Conservation (phyloP, 2,329 filamentous ascomycete species). For the Exophiala phaeomuriformis region DNA sequence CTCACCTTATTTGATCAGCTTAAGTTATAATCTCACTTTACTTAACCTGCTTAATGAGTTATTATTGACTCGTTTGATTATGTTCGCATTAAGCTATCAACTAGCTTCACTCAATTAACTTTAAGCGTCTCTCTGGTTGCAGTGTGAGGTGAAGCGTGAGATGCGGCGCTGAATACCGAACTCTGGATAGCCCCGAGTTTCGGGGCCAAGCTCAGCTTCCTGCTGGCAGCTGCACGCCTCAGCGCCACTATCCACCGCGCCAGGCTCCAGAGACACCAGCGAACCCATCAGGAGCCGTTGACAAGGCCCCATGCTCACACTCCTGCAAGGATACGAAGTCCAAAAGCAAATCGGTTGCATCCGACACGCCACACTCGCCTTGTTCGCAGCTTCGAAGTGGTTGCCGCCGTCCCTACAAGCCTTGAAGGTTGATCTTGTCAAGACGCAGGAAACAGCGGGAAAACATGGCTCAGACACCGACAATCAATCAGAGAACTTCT, state of each 20-base stretch:
- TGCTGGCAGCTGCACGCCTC: neutral
- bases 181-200: too few relatives aligned
- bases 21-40: too few relatives aligned
- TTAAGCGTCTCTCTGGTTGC: too few relatives aligned
- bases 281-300: neutral
- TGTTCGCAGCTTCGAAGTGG: neutral
- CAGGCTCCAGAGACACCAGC: neutral
- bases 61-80: too few relatives aligned
- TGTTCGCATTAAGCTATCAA: too few relatives aligned
- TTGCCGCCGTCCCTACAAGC: neutral
- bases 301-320: neutral
- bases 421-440: neutral
- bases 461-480: neutral
- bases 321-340: neutral
- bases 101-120: too few relatives aligned
- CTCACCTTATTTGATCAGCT: too few relatives aligned
- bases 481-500: neutral
- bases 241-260: neutral
- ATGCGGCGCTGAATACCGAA: too few relatives aligned
- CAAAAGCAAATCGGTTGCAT: constrained; percentile 1
- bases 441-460: neutral
- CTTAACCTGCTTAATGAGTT: too few relatives aligned
- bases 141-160: too few relatives aligned
- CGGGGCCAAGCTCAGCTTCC: too few relatives aligned
- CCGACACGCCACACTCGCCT: neutral